These are phyloP conservation scores for Cryptococcus sp. DNA, from an alignment of 1,284 basidiomycete genomes.

Conservation along the genomic window DNA sequence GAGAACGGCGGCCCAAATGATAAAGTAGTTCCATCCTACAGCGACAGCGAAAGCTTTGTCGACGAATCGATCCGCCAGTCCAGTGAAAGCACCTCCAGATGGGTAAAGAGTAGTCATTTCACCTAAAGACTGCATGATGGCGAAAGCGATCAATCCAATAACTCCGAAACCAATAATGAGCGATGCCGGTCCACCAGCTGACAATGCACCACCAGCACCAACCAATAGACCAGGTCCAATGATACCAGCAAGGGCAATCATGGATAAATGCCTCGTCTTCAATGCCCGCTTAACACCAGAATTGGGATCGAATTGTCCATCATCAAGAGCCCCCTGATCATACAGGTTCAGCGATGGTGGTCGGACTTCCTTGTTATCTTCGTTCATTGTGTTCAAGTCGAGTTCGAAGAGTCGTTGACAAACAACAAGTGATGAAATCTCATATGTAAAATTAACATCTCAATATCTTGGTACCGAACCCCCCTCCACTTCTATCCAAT, in stretches of 20 bases:
- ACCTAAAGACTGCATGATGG: slow-evolving; percentile 23
- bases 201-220: slow-evolving; percentile 60
- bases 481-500: too few species aligned
- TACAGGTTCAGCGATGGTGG: too few species aligned
- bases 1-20: slow-evolving; percentile 18
- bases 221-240: slow-evolving; percentile 66
- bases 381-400: too few species aligned
- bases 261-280: slow-evolving; percentile 25
- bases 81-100: slow-evolving; percentile 25
- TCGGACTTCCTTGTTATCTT: too few species aligned
- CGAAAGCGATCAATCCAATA: slow-evolving; percentile 24
- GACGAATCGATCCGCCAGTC: slow-evolving; percentile 21
- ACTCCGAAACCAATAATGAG: slow-evolving; percentile 20
- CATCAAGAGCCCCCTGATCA: not conserved
- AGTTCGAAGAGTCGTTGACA: too few species aligned
- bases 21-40: slow-evolving; percentile 24
- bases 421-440: too few species aligned
- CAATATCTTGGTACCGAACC: too few species aligned
- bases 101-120: slow-evolving; percentile 25
- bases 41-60: slow-evolving; percentile 33
- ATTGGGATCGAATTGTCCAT: not conserved
- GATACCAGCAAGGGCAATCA: slow-evolving; percentile 33
- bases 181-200: slow-evolving; percentile 45
- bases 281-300: slow-evolving; percentile 14
- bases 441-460: too few species aligned